phyloP scores from a whole-genome alignment of 2,329 filamentous ascomycete genomes.

The Sporothrix pallida region DNA sequence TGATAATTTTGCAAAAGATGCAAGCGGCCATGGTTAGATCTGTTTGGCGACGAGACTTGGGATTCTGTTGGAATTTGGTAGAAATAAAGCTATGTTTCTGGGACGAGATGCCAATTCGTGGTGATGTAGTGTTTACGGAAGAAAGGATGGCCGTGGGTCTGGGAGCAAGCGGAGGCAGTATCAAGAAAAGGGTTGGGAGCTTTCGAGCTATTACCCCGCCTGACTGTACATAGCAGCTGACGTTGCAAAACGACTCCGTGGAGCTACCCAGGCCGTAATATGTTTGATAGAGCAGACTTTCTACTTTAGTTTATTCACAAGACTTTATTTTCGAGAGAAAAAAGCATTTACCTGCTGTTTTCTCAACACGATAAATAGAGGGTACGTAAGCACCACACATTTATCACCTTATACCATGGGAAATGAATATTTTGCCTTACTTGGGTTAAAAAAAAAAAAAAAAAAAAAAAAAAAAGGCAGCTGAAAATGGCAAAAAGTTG shows the following conservation, averaged over 20 bases:
- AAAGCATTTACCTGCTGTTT: too few relatives aligned
- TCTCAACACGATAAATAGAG: too few relatives aligned
- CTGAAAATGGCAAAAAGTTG: conserved; percentile 22
- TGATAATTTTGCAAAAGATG: conserved; percentile 98
- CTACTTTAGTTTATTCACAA: background rate
- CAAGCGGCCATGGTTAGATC: conserved; percentile 67
- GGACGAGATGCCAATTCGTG: background rate
- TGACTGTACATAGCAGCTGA: background rate
- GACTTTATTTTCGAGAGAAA: too few relatives aligned
- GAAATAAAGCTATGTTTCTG: too few relatives aligned
- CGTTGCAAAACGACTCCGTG: conserved; percentile 2
- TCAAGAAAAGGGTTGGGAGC: background rate
- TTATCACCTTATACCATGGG: too few relatives aligned
- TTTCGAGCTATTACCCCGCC: conserved; percentile 27
- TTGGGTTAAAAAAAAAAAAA: background rate
- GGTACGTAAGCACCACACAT: too few relatives aligned
- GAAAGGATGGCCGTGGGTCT: background rate
- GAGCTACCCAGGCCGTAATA: background rate
- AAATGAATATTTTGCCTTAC: too few relatives aligned
- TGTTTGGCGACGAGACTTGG: background rate
- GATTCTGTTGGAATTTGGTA: background rate
- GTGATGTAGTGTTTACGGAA: background rate
- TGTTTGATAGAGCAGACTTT: background rate
- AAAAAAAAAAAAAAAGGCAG: conserved; percentile 31
- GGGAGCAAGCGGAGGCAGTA: background rate